Evolutionary conservation across 148 eudicot species (phyloP).

Genomic region (Cornus kousa): DNA sequence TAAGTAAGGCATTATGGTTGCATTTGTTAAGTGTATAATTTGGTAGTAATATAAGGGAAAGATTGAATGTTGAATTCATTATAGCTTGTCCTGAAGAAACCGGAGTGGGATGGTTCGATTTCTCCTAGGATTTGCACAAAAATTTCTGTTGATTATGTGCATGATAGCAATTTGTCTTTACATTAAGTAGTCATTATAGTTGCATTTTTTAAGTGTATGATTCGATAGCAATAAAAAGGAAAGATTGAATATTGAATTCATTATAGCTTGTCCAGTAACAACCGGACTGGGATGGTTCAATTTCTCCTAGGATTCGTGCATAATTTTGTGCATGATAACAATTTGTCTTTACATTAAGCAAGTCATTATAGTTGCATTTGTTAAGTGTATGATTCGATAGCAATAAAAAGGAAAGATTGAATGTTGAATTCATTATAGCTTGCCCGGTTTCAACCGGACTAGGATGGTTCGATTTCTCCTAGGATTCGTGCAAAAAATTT

Average conservation of each 20-base stretch:
- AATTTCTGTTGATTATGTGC: too few species aligned
- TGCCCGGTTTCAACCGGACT: neutral
- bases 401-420: neutral
- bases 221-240: neutral
- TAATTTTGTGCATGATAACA: too few species aligned
- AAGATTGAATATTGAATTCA: neutral
- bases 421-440: neutral
- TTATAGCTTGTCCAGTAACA: neutral
- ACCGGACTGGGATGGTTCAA: neutral
- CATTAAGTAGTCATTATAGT: neutral
- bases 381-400: slow-evolving; percentile 2
- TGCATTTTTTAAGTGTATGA: slow-evolving; percentile 8
- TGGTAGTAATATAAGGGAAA: too few species aligned
- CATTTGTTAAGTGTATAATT: too few species aligned
- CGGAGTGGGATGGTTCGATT: too few species aligned
- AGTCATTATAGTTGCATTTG: slow-evolving; percentile 6
- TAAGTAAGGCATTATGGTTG: too few species aligned
- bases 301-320: too few species aligned
- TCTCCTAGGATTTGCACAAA: too few species aligned
- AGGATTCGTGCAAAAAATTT: neutral
- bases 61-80: too few species aligned
- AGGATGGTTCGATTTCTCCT: neutral
- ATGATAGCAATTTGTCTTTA: too few species aligned
- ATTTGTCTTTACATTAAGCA: too few species aligned
- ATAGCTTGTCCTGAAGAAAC: too few species aligned